Evolutionary conservation across 345 rosid genomes (phyloP), one percentile per base, ranked within the genome.

Genomic region (Citrus mangshanensis): DNA sequence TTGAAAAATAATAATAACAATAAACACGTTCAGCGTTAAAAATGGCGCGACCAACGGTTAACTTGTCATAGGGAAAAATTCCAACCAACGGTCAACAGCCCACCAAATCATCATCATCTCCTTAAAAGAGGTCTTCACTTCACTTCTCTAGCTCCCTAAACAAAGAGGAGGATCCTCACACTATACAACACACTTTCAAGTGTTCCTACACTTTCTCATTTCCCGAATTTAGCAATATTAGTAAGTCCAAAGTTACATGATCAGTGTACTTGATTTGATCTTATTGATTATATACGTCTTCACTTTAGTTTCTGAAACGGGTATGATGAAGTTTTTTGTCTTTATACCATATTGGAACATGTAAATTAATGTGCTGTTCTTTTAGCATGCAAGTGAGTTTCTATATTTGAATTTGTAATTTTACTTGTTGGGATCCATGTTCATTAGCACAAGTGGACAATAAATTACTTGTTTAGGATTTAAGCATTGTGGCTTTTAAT

Each of bases 81-180:
- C 75, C 79, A 88, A 60, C 89, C 73, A 83, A 77, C 85, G 75
- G 87, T 90, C 90, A 83, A 67, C 12, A 34, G n/a, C 25, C 85
- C 54, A 80, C 79, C 79, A 82, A 84, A 83, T 64, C 81, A 74
- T 81, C 58, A 72, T 40, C 77, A 72, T 55, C 77, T 68, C 84
- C 85, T 74, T 77, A 84, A 77, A 61, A 35, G 10, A 73, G 35
- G 10, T 74, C 68, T 42, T 73, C 71, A 37, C 73, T 66, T 49
- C 70, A 65, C 72, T 79, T 35, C 14, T 51, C 78, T 60, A 24
- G 27, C 78, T 74, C 49, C 46, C 70, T 35, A 66, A 22, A 35
- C 27, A 66, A 9, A 66, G 42, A 35, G 25, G 69, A 37, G 38
- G 27, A 7, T 79, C 51, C 62, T 61, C 64, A 35, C 65, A 37